These are phyloP conservation scores for Ceratocystis ficicola DNA, from an alignment of 2,329 filamentous ascomycete genomes.

Conservation along the genomic window DNA sequence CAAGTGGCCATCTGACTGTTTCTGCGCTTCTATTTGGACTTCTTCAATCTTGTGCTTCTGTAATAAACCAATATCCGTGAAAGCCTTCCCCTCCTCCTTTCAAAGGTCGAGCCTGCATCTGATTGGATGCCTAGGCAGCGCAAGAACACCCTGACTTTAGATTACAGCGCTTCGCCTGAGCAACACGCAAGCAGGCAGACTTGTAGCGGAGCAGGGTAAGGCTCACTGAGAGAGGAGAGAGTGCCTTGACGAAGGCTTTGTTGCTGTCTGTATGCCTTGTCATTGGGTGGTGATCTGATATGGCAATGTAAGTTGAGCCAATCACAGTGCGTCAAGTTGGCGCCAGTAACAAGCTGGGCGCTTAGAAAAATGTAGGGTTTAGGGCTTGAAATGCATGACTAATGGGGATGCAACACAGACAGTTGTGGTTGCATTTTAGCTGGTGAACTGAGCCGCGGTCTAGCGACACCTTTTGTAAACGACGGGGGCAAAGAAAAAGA, in stretches of 20 bases:
- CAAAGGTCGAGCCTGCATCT: not conserved
- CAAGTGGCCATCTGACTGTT: not conserved
- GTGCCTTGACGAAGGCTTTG: not conserved
- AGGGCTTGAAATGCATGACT: not conserved
- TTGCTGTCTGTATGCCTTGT: not conserved
- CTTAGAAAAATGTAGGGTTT: not conserved
- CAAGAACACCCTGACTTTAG: not conserved
- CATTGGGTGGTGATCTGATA: not conserved
- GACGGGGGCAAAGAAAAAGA: not conserved
- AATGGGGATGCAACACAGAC: not conserved
- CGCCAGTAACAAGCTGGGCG: not conserved
- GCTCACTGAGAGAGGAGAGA: not conserved
- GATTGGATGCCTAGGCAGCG: not conserved
- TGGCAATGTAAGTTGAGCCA: not conserved
- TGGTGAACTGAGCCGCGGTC: too few species aligned
- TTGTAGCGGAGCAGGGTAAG: too few species aligned
- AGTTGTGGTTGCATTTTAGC: not conserved
- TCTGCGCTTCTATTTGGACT: not conserved
- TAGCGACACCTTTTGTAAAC: too few species aligned
- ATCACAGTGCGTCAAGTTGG: not conserved
- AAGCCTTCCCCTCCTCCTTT: not conserved
- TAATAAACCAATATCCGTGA: not conserved
- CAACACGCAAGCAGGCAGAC: too few species aligned
- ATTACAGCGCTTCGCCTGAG: not conserved
- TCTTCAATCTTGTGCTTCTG: not conserved